Percentiles rank a stretch among this genome's conserved stretches.
phyloP scores from a whole-genome alignment of 768 basidiomycete genomes.

The Macrolepiota dolichaula region DNA sequence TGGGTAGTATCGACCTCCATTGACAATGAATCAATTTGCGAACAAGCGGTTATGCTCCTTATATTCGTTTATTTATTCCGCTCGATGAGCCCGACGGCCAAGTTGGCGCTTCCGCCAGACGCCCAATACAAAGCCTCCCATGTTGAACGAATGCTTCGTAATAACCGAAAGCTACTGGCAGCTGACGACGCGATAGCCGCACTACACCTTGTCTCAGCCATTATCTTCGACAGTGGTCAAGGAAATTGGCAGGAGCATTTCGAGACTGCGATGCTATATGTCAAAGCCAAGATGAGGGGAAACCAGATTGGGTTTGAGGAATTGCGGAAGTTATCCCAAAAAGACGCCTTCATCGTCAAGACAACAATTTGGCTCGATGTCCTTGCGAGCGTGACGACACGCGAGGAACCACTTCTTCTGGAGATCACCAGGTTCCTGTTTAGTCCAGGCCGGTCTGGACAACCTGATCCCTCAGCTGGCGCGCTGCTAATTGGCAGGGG shows the following conservation, averaged over 20 bases:
- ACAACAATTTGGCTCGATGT: constrained; percentile 89
- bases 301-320: constrained; percentile 43
- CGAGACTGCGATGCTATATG: constrained; percentile 54
- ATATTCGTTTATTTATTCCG: too few species aligned
- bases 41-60: too few species aligned
- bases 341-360: constrained; percentile 73
- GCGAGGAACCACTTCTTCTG: constrained; percentile 54
- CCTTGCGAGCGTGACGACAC: constrained; percentile 67
- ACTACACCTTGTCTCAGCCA: constrained; percentile 69
- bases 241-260: constrained; percentile 72
- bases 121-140: too few species aligned
- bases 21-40: too few species aligned
- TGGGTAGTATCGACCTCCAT: too few species aligned
- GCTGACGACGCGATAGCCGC: constrained; percentile 67
- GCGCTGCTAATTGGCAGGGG: not conserved
- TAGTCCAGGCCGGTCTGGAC: constrained; percentile 38
- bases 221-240: constrained; percentile 73
- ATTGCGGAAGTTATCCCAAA: constrained; percentile 35
- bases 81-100: too few species aligned
- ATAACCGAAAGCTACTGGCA: too few species aligned
- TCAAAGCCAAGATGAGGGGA: constrained; percentile 40
- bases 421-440: constrained; percentile 55
- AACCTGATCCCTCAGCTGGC: constrained; percentile 25
- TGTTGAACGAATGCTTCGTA: too few species aligned
- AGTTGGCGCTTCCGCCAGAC: too few species aligned